Conservation (phyloP, 2,329 filamentous ascomycete species). For the Cyanodermella asteris region DNA sequence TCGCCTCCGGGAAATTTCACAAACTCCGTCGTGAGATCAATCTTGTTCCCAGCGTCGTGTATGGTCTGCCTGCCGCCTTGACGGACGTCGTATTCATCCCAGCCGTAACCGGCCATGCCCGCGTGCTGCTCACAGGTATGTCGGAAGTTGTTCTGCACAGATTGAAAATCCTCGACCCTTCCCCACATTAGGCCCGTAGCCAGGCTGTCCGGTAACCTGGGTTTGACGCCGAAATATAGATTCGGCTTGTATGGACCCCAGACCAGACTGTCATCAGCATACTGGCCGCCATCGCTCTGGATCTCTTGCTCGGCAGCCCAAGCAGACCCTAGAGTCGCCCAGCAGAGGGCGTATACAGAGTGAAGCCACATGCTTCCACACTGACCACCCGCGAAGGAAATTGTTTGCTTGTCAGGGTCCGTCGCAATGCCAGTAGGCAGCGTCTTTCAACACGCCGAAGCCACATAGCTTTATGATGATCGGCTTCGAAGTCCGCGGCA, state of each 20-base stretch:
- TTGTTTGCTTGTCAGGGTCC: too few relatives aligned
- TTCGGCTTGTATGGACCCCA: slow-evolving; percentile 95
- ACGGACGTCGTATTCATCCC: slow-evolving; percentile 89
- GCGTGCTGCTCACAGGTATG: slow-evolving; percentile 94
- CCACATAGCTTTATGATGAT: too few relatives aligned
- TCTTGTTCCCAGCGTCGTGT: slow-evolving; percentile 65
- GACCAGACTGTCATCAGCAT: slow-evolving; percentile 62
- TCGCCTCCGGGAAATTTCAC: slow-evolving; percentile 74
- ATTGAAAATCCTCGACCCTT: slow-evolving; percentile 55
- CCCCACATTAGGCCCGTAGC: slow-evolving; percentile 75
- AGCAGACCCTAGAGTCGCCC: too few relatives aligned
- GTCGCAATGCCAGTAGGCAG: too few relatives aligned
- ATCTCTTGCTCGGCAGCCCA: slow-evolving; percentile 15
- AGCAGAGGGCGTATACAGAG: slow-evolving; percentile 27
- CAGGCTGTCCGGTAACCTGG: slow-evolving; percentile 60
- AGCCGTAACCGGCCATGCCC: slow-evolving; percentile 85
- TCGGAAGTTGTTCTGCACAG: slow-evolving; percentile 57
- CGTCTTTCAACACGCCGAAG: too few relatives aligned
- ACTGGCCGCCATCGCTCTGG: slow-evolving; percentile 12
- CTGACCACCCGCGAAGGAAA: too few relatives aligned
- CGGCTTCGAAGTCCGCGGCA: too few relatives aligned
- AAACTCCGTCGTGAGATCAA: slow-evolving; percentile 85
- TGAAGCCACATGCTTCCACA: too few relatives aligned
- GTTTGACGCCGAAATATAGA: slow-evolving; percentile 77
- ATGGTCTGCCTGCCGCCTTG: slow-evolving; percentile 75